Evolutionary conservation across 2,329 filamentous ascomycete genomes (phyloP), one percentile per base, ranked within the genome.

Genomic region (Talaromyces sp.): DNA sequence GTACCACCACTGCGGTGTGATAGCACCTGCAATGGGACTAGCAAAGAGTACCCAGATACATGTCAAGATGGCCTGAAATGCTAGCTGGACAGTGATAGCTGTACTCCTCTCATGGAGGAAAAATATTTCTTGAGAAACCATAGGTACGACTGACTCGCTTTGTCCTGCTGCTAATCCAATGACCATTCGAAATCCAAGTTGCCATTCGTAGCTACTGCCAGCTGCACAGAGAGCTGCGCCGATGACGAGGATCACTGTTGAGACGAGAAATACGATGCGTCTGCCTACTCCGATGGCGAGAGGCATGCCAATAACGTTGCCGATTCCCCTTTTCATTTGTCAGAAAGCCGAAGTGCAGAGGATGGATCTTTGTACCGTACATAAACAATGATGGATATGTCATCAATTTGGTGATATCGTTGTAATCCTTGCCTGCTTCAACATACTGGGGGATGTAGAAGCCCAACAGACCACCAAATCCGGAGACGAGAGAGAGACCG

Each of bases 81-180:
- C 76, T 31, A 76, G 75, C 61, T 81, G 79, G 63, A 78, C 75
- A 77, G 80, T 82, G 17, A 73, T 69, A 1, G 66, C 68, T 31
- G 68, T 79, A 47, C 77, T 78, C 4, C 80, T 71, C 68, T 82
- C 80, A 69, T 82, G 80, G 0, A 82, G 69, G 65, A 82, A 83
- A 67, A 80, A 80, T 11, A 81, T 73, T 62, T 80, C 77, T 69
- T 80, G 71, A 25, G 70, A 71, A 37, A 81, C 80, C 74, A 81
- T 74, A 0, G 79, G 79, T 2, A 79, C 75, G 3, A 81, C 70
- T 3, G 79, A 78, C 65, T 81, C 79, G 59, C 76, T 79, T 67
- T 81, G 79, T 8, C 78, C 79, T 6, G 79, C 78, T 2, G 78
- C 75, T 5, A 81, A 64, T 0, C 77, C 78, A 7, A 81, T 69